These are phyloP conservation scores for Alternaria novae-zelandiae DNA, from an alignment of 2,329 filamentous ascomycete genomes.

Conservation along the genomic window DNA sequence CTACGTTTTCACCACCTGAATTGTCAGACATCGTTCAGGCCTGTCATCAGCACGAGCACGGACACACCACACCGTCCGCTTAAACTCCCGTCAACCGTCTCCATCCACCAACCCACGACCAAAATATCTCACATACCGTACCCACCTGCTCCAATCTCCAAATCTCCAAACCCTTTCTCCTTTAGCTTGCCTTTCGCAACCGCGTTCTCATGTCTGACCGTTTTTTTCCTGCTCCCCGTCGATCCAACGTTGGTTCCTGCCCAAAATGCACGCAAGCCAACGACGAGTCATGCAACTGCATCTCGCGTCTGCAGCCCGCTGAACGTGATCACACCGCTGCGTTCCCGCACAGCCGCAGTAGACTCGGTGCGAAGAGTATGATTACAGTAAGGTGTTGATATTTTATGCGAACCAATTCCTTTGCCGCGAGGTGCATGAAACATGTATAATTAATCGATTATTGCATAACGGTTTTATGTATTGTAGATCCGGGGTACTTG, in stretches of 20 bases:
- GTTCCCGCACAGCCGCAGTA: not conserved
- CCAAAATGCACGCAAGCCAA: not conserved
- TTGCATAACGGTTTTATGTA: not conserved
- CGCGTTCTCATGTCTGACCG: not conserved
- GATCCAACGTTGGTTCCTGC: not conserved
- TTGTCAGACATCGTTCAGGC: not conserved
- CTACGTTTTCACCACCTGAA: not conserved
- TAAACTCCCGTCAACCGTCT: not conserved
- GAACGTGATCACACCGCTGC: not conserved
- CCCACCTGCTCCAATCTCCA: not conserved
- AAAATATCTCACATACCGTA: not conserved
- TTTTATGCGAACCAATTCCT: not conserved
- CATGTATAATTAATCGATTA: not conserved
- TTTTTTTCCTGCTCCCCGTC: not conserved
- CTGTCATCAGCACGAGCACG: not conserved
- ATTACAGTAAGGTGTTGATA: not conserved
- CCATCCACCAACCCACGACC: not conserved
- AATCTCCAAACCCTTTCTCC: not conserved
- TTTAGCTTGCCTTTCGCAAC: not conserved
- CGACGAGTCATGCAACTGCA: not conserved
- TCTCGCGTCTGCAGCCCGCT: not conserved
- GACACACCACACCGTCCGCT: not conserved
- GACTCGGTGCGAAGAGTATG: not conserved
- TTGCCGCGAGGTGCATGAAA: not conserved
- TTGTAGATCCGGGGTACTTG: not conserved